Evolutionary conservation across 164 flowering plant species (phyloP).

Genomic region (Chimonanthus praecox): DNA sequence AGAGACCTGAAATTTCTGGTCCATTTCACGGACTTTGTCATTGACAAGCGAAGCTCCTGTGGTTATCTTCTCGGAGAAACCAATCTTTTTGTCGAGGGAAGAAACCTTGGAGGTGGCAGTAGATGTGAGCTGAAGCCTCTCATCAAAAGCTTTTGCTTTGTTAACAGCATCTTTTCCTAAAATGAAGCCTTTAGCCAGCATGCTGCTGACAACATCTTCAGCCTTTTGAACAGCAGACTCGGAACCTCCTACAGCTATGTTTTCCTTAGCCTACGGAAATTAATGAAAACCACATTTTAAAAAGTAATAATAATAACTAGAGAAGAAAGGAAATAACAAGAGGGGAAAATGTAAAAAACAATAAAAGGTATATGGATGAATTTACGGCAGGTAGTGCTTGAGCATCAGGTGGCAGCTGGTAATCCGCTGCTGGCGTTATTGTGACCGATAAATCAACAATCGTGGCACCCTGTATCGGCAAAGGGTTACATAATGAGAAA

Average conservation of each 20-base stretch:
- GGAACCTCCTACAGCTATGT: constrained; percentile 32
- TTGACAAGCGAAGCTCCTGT: constrained; percentile 64
- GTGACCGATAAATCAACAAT: constrained; percentile 77
- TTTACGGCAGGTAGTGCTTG: constrained; percentile 41
- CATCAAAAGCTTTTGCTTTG: constrained; percentile 82
- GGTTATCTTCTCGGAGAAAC: constrained; percentile 68
- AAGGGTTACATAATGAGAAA: background rate
- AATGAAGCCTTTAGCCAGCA: constrained; percentile 85
- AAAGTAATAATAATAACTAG: background rate
- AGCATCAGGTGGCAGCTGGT: constrained; percentile 61
- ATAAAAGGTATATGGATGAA: background rate
- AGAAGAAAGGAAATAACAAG: background rate
- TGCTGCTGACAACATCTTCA: constrained; percentile 84
- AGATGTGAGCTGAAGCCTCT: constrained; percentile 74
- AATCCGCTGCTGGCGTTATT: constrained; percentile 62
- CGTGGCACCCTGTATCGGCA: constrained; percentile 75
- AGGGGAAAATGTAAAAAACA: background rate
- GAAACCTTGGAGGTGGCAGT: constrained; percentile 80
- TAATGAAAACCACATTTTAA: background rate
- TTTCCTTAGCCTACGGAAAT: constrained; percentile 27
- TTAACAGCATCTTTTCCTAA: constrained; percentile 80
- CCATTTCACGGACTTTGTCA: constrained; percentile 81
- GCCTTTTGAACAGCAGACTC: constrained; percentile 79
- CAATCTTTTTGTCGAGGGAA: constrained; percentile 81
- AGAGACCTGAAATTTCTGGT: constrained; percentile 84